Evolutionary conservation across 1,139 yeast species (phyloP), one percentile per base, ranked within the genome.

Genomic region (Saccharomycopsis crataegensis): DNA sequence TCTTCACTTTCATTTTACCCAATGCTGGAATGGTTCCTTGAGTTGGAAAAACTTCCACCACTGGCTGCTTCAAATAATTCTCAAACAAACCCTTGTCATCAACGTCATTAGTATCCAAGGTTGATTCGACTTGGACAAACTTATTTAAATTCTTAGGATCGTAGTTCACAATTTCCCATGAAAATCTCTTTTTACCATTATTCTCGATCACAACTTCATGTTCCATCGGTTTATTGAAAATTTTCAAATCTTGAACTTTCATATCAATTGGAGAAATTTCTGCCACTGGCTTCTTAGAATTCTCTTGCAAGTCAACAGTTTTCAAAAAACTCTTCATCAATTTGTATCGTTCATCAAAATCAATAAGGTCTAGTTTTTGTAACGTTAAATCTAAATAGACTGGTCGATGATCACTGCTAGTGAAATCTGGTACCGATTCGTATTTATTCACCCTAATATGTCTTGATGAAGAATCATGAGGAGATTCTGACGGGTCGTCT

Each of bases 321-420:
- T 69, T 72, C 50, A 75, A 63, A 45, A 72, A 66, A 2, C 63
- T 56, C 22, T 67, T 66, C 32, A 74, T 69, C 22, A 74, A 63
- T 14, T 57, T 60, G 12, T 67, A 64, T 31, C 77, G 69, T 50
- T 64, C 65, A 1, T 60, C 66, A 11, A 62, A 74, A 65, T 86
- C 77, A 33, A 83, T 72, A 14, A 81, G 62, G 34, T 74, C 71
- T 0, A 77, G 74, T 0, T 72, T 67, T 40, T 57, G 37, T 1
- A 83, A 61, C 11, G 67, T 70, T 61, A 79, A 80, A 8, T 75
- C 70, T 0, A 83, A 75, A 49, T 70, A 70, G 0, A 87, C 94
- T 0, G 96, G 95, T 51, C 84, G 71, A 66, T 88, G 96, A 64
- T 88, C 96, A 0, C 91, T 82, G 33, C 81, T 74, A 1, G 64